Base-by-base conservation (phyloP, 2,329 filamentous ascomycete genomes). In the Whalleya microplaca region DNA sequence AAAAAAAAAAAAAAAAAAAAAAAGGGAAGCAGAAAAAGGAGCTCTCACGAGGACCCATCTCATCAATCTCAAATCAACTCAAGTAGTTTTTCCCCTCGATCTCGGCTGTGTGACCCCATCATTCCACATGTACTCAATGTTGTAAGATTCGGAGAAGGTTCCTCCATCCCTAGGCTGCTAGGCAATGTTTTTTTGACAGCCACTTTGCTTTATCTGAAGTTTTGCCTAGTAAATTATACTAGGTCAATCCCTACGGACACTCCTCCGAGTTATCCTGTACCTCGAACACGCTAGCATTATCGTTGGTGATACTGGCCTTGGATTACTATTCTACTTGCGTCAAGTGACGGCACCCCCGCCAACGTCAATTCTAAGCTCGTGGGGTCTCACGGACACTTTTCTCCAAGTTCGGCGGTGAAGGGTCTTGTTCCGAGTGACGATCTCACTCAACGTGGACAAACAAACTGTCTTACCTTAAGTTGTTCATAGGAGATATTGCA, bases 351-450 rank as follows among this genome's bases (percentile, higher is more conserved):
- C 50, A 57, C 59, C 58, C 60, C 56, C 52, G 54, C 48, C 27
- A 4, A 40, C 55, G 52, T 51, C 55, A 41, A 53, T 58, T 63
- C 44, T 14, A 5, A 37, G 32, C 14, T 12, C 3, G 32, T 37
- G 32, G 32, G 32, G 32, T 16, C 10, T 37, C 32, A 12, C 32
- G 6, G 32, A 3, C 32, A 12, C 32, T 37, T 37, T 37, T 37
- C 32, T 37, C 51, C 51, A 50, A 41, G 41, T 63, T 63, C 57
- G 57, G 60, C 60, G 60, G 60, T 63, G 60, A 58, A 58, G 51
- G 41, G 50, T 51, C 41, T 51, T 57, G 58, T 55, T 62, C 60
- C 57, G 60, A 60, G 49, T 61, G 60, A 63, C 55, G 52, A 63
- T 63, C 60, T 37, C 14, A 12, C 52, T 58, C 47, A 53, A 58